These are phyloP conservation scores for Carex scoparia DNA, from an alignment of 176 grass and related monocot genomes.

Conservation along the genomic window DNA sequence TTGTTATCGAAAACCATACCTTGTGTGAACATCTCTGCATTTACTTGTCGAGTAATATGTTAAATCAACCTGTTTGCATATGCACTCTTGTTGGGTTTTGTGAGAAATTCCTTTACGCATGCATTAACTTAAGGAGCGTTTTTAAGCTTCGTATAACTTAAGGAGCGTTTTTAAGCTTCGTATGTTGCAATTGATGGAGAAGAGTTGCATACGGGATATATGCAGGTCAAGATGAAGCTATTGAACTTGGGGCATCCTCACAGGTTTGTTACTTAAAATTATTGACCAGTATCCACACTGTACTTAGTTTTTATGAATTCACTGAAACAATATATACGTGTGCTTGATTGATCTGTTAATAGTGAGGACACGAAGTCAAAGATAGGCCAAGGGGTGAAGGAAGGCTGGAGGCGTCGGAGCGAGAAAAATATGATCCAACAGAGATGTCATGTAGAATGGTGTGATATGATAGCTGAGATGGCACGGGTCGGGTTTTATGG, in stretches of 20 bases:
- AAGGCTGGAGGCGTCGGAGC: slow-evolving; percentile 56
- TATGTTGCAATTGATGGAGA: slow-evolving; percentile 14
- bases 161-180: background rate
- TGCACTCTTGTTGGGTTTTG: background rate
- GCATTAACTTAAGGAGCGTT: background rate
- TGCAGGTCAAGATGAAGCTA: slow-evolving; percentile 92
- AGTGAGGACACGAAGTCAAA: slow-evolving; percentile 75
- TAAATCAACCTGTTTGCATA: background rate
- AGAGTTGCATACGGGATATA: slow-evolving; percentile 5
- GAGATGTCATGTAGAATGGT: slow-evolving; percentile 68
- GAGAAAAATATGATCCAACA: slow-evolving; percentile 60
- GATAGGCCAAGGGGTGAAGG: slow-evolving; percentile 60
- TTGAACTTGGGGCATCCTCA: slow-evolving; percentile 40
- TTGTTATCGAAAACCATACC: background rate
- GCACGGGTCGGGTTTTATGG: slow-evolving; percentile 58
- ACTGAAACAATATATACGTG: background rate
- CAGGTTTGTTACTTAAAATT: background rate
- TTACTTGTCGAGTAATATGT: background rate
- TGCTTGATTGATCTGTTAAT: slow-evolving; percentile 24
- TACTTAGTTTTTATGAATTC: background rate
- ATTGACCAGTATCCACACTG: background rate
- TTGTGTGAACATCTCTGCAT: background rate
- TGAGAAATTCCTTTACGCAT: background rate
- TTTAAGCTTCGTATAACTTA: background rate
- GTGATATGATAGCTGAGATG: slow-evolving; percentile 64